Percentiles rank a stretch among this genome's conserved stretches.
phyloP scores from a whole-genome alignment of 83 land plant species.

The Diphasiastrum complanatum region DNA sequence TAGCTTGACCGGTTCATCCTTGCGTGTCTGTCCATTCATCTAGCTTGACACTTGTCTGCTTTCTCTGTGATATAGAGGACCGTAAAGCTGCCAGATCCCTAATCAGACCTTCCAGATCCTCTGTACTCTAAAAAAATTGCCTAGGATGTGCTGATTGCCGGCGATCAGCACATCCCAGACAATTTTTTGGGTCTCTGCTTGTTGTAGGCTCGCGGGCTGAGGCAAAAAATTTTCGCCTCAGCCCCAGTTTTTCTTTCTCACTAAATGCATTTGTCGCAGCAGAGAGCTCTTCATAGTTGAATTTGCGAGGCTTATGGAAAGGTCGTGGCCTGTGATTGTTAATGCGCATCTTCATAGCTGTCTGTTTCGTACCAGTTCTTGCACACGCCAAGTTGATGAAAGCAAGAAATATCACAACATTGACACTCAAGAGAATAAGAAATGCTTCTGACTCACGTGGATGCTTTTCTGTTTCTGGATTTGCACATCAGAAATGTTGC shows the following conservation, averaged over 20 bases:
- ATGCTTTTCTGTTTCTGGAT: background rate
- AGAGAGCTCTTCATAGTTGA: constrained; percentile 14
- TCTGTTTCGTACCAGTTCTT: background rate
- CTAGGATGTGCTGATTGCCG: too few relatives aligned
- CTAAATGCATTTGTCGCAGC: constrained; percentile 21
- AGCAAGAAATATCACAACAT: background rate
- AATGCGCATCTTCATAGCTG: background rate
- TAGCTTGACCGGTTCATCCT: too few relatives aligned
- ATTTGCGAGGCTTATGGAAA: constrained; percentile 8
- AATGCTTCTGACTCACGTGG: background rate
- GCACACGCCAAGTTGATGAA: background rate
- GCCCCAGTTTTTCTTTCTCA: constrained; percentile 15
- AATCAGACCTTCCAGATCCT: too few relatives aligned
- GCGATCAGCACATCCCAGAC: too few relatives aligned
- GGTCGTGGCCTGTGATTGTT: constrained; percentile 4
- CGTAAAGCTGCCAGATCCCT: too few relatives aligned
- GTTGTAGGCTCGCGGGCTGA: too few relatives aligned
- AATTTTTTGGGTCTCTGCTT: too few relatives aligned
- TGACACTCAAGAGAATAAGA: background rate
- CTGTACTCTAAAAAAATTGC: too few relatives aligned
- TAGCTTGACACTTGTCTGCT: too few relatives aligned
- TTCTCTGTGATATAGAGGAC: too few relatives aligned
- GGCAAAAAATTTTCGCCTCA: too few relatives aligned
- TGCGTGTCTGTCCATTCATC: too few relatives aligned
- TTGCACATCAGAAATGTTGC: background rate